Evolutionary conservation across 2,329 filamentous ascomycete genomes (phyloP).

Genomic region (Fusarium sp.): DNA sequence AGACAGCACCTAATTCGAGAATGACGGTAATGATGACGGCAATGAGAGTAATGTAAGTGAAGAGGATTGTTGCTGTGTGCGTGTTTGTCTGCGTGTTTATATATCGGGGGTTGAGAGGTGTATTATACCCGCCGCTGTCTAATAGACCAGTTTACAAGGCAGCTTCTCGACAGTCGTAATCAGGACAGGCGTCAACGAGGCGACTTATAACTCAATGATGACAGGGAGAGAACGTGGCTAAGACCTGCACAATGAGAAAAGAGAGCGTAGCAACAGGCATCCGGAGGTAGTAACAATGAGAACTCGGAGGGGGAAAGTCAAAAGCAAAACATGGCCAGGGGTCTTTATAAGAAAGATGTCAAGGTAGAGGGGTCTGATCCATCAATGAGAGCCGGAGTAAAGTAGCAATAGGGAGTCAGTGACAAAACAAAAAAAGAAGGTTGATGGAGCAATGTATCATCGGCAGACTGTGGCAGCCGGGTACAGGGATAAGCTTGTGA

Average conservation of each 20-base stretch:
- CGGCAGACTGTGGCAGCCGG: constrained; percentile 2
- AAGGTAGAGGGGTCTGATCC: constrained; percentile 9
- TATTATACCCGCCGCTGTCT: constrained; percentile 8
- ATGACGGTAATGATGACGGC: background rate
- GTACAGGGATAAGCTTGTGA: constrained; percentile 35
- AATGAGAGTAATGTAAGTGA: background rate
- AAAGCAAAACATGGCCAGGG: constrained; percentile 34
- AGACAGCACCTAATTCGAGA: constrained; percentile 1
- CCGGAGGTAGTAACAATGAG: background rate
- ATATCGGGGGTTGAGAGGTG: background rate
- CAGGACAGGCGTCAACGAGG: background rate
- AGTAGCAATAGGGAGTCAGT: constrained; percentile 11
- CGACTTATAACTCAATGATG: constrained; percentile 21
- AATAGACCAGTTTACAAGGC: background rate
- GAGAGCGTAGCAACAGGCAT: constrained; percentile 17
- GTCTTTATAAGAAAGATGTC: constrained; percentile 22
- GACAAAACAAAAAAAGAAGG: constrained; percentile 1
- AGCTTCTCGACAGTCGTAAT: constrained; percentile 1
- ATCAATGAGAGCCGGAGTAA: constrained; percentile 3
- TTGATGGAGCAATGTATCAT: constrained; percentile 30
- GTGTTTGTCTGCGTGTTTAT: constrained; percentile 8
- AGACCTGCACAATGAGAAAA: constrained; percentile 29
- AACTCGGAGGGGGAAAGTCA: constrained; percentile 17
- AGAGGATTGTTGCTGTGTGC: background rate
- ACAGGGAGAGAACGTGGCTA: constrained; percentile 19